phyloP scores from a whole-genome alignment of 192 early-diverging fungal species.

The Coemansia umbellata region DNA sequence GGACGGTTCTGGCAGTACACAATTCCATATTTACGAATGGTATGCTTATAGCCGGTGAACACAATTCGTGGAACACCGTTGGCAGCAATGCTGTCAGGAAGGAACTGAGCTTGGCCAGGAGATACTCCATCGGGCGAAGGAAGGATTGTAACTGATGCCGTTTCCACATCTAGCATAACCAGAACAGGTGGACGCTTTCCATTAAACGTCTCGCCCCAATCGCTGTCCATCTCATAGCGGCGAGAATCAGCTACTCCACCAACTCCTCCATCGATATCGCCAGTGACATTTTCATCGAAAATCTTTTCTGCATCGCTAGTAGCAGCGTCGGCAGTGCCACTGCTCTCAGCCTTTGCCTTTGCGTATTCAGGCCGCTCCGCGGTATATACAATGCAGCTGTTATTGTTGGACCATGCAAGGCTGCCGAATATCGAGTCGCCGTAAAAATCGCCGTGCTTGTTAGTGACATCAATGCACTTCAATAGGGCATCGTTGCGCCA shows the following conservation, averaged over 20 bases:
- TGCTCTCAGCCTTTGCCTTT: conserved; percentile 18
- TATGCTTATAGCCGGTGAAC: conserved; percentile 62
- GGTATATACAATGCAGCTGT: conserved; percentile 58
- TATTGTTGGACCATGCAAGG: conserved; percentile 59
- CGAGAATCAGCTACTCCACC: conserved; percentile 40
- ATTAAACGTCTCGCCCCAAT: conserved; percentile 69
- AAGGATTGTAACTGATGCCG: conserved; percentile 27
- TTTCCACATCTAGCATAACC: conserved; percentile 52
- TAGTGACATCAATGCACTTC: conserved; percentile 61
- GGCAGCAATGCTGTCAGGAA: conserved; percentile 29
- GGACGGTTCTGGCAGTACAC: conserved; percentile 67
- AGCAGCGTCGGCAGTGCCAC: too few species aligned
- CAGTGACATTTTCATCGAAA: conserved; percentile 14
- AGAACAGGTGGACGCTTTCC: conserved; percentile 58
- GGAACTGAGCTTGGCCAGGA: conserved; percentile 52
- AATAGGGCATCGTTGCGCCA: conserved; percentile 54
- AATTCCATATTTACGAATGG: conserved; percentile 58
- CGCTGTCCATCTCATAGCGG: conserved; percentile 53
- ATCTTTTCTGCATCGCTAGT: background rate
- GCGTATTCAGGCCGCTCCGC: conserved; percentile 59
- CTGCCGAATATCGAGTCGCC: conserved; percentile 64
- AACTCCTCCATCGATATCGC: conserved; percentile 35
- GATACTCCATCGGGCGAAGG: conserved; percentile 15
- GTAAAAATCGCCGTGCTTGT: conserved; percentile 68
- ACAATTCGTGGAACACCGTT: conserved; percentile 43